Conservation (phyloP, 179 eudicot genomes). For the Silene coronaria region DNA sequence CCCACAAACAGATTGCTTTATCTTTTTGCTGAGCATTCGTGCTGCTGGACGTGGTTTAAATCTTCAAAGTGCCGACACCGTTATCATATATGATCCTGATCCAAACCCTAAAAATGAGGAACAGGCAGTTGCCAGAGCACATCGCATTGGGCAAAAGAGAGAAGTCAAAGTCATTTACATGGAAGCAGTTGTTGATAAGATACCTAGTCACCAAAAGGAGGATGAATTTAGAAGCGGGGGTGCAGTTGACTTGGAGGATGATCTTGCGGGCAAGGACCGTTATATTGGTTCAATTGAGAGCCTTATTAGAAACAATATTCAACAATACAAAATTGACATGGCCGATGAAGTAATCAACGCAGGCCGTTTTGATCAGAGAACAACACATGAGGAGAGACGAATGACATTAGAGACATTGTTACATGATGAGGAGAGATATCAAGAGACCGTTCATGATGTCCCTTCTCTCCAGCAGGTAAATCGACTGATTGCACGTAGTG, state of each 20-base stretch:
- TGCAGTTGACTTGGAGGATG: conserved; percentile 79
- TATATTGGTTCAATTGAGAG: conserved; percentile 95
- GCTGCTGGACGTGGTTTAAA: conserved; percentile 98
- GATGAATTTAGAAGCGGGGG: conserved; percentile 82
- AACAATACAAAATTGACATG: conserved; percentile 98
- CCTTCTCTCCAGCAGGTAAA: conserved; percentile 97
- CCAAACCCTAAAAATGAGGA: conserved; percentile 99
- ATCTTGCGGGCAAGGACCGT: conserved; percentile 92
- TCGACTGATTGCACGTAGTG: conserved; percentile 95
- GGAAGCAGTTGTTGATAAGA: conserved; percentile 97
- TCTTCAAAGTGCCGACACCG: conserved; percentile 96
- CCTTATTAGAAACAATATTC: conserved; percentile 89
- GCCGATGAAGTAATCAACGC: conserved; percentile 99
- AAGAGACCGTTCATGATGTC: conserved; percentile 91
- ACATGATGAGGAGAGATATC: conserved; percentile 97
- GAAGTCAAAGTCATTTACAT: conserved; percentile 94
- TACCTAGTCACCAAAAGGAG: conserved; percentile 82
- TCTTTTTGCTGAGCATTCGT: conserved; percentile 93
- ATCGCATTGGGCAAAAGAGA: conserved; percentile 95
- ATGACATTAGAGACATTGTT: conserved; percentile 81
- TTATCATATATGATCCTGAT: conserved; percentile 95
- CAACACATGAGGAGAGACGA: conserved; percentile 97
- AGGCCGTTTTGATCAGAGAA: conserved; percentile 97
- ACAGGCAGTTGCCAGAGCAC: conserved; percentile 99
- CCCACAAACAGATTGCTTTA: conserved; percentile 75